Evolutionary conservation across 2,329 filamentous ascomycete genomes (phyloP).

Genomic region (Nannizziopsis arthrosporioides): DNA sequence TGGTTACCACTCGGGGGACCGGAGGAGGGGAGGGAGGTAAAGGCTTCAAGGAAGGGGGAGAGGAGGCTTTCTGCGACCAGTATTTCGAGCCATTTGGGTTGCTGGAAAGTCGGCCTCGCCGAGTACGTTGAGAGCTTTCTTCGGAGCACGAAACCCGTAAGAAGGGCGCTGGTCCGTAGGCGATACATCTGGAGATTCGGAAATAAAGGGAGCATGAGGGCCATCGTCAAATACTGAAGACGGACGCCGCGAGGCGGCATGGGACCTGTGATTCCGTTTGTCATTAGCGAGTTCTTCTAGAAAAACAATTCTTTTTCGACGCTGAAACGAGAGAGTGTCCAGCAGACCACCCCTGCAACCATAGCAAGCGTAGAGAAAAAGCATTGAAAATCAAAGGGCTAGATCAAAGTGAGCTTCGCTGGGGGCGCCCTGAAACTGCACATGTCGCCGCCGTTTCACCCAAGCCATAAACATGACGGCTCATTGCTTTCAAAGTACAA

Average conservation of each 20-base stretch:
- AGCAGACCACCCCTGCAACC: conserved; percentile 1
- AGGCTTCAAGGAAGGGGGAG: background rate
- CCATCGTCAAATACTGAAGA: conserved; percentile 9
- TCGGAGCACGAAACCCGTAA: conserved; percentile 12
- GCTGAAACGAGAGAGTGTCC: background rate
- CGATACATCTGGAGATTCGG: conserved; percentile 28
- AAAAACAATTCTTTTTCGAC: background rate
- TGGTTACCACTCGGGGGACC: conserved; percentile 6
- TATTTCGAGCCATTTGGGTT: conserved; percentile 1
- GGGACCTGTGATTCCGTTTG: conserved; percentile 2
- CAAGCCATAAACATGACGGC: background rate
- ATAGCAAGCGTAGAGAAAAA: background rate
- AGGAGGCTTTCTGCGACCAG: background rate
- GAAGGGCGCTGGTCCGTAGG: conserved; percentile 29
- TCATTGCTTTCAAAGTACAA: background rate
- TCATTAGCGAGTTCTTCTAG: background rate
- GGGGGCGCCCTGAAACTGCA: conserved; percentile 2
- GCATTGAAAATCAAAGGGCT: background rate
- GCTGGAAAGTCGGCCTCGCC: conserved; percentile 1
- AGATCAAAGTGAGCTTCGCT: background rate
- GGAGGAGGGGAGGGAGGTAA: conserved; percentile 1
- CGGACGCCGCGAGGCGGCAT: conserved; percentile 1
- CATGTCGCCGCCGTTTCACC: conserved; percentile 6
- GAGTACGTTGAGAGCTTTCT: conserved; percentile 6
- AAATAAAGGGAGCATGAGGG: conserved; percentile 20